phyloP scores from a whole-genome alignment of 2,329 filamentous ascomycete genomes.

The Ceratocystiopsis minuta region DNA sequence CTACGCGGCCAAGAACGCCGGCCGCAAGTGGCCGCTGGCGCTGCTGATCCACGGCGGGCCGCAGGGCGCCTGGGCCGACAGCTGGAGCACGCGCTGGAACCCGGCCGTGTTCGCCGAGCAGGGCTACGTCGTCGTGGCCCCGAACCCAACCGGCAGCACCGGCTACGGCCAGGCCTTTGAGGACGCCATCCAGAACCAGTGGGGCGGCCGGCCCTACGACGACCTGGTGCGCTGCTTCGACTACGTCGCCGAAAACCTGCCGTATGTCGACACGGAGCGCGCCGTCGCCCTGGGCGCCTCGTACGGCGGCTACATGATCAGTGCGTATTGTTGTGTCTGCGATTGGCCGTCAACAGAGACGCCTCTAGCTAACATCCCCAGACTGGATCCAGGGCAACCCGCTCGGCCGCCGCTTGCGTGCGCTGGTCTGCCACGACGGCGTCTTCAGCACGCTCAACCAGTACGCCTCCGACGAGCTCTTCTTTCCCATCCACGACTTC shows the following conservation, averaged over 20 bases:
- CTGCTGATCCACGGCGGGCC: constrained; percentile 74
- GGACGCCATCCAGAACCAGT: constrained; percentile 60
- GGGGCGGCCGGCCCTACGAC: constrained; percentile 71
- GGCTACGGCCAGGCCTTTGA: constrained; percentile 65
- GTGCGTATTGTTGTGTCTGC: constrained; percentile 17
- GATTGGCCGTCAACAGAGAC: no score
- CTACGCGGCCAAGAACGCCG: constrained; percentile 33
- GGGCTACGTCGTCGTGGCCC: constrained; percentile 65
- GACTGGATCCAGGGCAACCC: constrained; percentile 83
- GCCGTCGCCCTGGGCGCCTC: constrained; percentile 60
- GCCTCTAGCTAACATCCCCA: constrained; percentile 4
- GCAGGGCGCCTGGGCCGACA: constrained; percentile 56
- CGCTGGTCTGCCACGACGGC: constrained; percentile 75
- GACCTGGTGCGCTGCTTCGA: constrained; percentile 68
- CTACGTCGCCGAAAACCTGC: constrained; percentile 46
- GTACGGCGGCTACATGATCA: constrained; percentile 63
- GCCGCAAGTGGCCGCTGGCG: constrained; percentile 52
- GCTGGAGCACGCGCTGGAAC: constrained; percentile 75
- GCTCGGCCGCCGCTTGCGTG: constrained; percentile 70
- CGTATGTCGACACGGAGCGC: constrained; percentile 48
- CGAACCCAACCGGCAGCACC: constrained; percentile 70
- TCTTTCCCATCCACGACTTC: constrained; percentile 52
- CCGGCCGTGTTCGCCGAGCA: constrained; percentile 73
- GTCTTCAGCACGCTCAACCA: constrained; percentile 56
- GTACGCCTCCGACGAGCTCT: constrained; percentile 50